Conservation (phyloP, 208 protist genomes). For the Crithidia bombi region DNA sequence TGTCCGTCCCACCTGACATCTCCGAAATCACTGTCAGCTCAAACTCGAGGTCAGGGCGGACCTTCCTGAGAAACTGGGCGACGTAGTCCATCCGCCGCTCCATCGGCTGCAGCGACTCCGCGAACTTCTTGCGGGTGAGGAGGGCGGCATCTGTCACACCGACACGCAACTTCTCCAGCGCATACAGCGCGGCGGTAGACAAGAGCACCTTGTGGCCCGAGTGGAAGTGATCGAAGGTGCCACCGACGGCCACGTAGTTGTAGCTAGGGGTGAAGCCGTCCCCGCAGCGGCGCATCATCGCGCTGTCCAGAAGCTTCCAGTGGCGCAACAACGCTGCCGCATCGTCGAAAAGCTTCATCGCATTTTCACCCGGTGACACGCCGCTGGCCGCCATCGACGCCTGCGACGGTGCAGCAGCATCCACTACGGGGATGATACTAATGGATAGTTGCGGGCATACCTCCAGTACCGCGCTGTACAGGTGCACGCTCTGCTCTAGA, state of each 20-base stretch:
- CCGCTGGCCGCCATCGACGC: neutral
- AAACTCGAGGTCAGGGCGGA: constrained; percentile 68
- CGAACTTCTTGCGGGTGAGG: constrained; percentile 72
- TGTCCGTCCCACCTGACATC: constrained; percentile 70
- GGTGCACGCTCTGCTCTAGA: constrained; percentile 57
- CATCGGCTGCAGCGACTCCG: constrained; percentile 67
- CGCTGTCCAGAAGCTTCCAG: constrained; percentile 25
- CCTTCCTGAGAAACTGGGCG: constrained; percentile 45
- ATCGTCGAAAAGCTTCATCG: constrained; percentile 23
- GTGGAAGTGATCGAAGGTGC: constrained; percentile 92
- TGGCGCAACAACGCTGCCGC: constrained; percentile 16
- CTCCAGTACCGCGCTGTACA: constrained; percentile 66
- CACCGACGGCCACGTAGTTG: constrained; percentile 83
- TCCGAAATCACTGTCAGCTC: constrained; percentile 72
- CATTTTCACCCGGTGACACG: neutral
- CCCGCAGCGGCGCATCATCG: constrained; percentile 7
- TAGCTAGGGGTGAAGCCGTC: constrained; percentile 67
- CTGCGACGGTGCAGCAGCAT: neutral
- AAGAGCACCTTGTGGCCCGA: constrained; percentile 89
- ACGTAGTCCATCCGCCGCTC: constrained; percentile 60
- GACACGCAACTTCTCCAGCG: constrained; percentile 60
- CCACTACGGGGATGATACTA: constrained; percentile 62
- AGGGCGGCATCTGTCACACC: constrained; percentile 71
- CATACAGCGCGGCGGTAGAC: constrained; percentile 72
- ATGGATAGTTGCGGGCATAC: constrained; percentile 47